Percentiles rank a stretch among this genome's conserved stretches.
These are phyloP conservation scores for Candida nitratophila DNA, from an alignment of 805 yeast species.

Conservation along the genomic window DNA sequence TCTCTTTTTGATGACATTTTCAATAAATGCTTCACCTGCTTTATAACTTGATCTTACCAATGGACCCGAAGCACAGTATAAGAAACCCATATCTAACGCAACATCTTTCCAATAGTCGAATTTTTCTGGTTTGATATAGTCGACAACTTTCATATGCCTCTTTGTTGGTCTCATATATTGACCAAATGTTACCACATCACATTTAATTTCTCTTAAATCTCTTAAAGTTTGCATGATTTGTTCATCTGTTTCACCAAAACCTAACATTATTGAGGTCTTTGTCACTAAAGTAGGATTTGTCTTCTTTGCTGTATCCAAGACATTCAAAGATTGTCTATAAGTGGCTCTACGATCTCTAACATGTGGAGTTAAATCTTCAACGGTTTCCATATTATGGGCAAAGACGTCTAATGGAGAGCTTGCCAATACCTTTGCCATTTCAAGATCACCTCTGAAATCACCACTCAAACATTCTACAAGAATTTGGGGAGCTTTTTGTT, in stretches of 20 bases:
- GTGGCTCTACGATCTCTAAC: slow-evolving; percentile 97
- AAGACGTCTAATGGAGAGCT: slow-evolving; percentile 87
- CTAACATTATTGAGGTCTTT: slow-evolving; percentile 93
- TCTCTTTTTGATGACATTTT: slow-evolving; percentile 81
- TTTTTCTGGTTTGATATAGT: slow-evolving; percentile 88
- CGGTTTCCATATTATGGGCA: slow-evolving; percentile 96
- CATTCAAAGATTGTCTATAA: slow-evolving; percentile 78
- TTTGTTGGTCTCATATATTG: slow-evolving; percentile 99
- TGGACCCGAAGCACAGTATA: slow-evolving; percentile 97
- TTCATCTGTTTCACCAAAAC: slow-evolving; percentile 93
- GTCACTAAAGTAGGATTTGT: slow-evolving; percentile 72
- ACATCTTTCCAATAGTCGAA: slow-evolving; percentile 88
- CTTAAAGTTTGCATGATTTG: slow-evolving; percentile 70
- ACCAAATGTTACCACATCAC: slow-evolving; percentile 97
- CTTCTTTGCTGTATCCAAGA: slow-evolving; percentile 74
- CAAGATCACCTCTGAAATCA: slow-evolving; percentile 88
- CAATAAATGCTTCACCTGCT: slow-evolving; percentile 97
- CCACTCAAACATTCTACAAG: slow-evolving; percentile 92
- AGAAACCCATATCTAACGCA: slow-evolving; percentile 85
- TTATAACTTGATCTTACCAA: slow-evolving; percentile 93
- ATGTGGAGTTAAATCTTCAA: slow-evolving; percentile 88
- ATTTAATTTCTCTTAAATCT: slow-evolving; percentile 67
- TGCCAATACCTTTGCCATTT: slow-evolving; percentile 75
- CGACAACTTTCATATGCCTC: slow-evolving; percentile 97
- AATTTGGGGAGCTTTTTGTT: slow-evolving; percentile 82